Conservation (phyloP, 805 yeast genomes). For the Sugiyamaella floridensis region DNA sequence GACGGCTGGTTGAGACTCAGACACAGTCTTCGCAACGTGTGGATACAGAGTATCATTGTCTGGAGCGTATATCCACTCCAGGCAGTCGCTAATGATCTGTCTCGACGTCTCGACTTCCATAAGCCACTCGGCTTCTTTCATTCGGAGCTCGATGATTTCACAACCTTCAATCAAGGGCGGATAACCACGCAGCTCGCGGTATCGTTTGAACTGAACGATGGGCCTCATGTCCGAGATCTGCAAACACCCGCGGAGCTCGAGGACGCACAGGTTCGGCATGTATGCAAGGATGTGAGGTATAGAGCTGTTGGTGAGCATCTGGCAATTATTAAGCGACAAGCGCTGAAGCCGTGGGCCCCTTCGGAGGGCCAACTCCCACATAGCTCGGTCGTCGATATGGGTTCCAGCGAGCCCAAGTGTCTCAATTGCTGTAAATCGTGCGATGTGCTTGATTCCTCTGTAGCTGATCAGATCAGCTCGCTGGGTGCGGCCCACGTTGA, state of each 20-base stretch:
- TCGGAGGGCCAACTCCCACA: conserved; percentile 70
- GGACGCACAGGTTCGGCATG: conserved; percentile 56
- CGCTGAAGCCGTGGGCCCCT: conserved; percentile 50
- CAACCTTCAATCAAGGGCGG: conserved; percentile 71
- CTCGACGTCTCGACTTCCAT: conserved; percentile 52
- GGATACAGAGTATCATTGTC: conserved; percentile 14
- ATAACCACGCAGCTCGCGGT: conserved; percentile 32
- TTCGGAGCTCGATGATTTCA: conserved; percentile 53
- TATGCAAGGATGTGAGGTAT: conserved; percentile 48
- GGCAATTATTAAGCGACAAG: conserved; percentile 70
- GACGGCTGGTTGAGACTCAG: too few species aligned
- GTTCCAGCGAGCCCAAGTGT: conserved; percentile 92
- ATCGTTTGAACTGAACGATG: conserved; percentile 56
- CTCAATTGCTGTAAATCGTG: conserved; percentile 47
- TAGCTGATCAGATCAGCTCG: conserved; percentile 66
- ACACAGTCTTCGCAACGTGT: too few species aligned
- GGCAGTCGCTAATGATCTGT: conserved; percentile 54
- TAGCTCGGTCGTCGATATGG: conserved; percentile 60
- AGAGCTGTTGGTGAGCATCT: conserved; percentile 48
- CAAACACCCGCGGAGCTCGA: conserved; percentile 64
- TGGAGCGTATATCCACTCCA: conserved; percentile 36
- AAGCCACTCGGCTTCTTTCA: conserved; percentile 53
- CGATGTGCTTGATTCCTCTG: conserved; percentile 52
- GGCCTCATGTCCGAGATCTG: conserved; percentile 54
- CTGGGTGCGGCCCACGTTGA: conserved; percentile 76